Base-by-base conservation (phyloP, 371 early-diverging fungal species). In the Mucor piriformis region DNA sequence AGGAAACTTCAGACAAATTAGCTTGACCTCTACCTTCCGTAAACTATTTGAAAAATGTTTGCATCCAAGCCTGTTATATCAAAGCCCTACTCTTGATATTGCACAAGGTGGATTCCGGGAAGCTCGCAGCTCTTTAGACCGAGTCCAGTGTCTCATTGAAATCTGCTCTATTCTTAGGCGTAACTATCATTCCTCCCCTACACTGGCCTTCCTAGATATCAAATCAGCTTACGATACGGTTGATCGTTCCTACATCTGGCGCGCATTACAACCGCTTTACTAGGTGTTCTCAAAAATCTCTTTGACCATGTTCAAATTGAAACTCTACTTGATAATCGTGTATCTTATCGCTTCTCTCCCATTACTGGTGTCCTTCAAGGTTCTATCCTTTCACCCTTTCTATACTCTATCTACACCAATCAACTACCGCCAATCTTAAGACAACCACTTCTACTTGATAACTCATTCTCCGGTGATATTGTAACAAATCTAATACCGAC, bases 331-430 rank as follows among this genome's bases (percentile, higher is more conserved):
- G 23, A 33, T 0, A 58, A 51, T 27, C 18, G n/a, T 21, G n/a
- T n/a, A n/a, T n/a, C n/a, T n/a, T n/a, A 42, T 18, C 46, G 54
- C 8, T 33, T 32, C 11, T 15, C 46, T 10, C 70, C 70, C 0
- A 6, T 7, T 18, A 63, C 64, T 7, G 67, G 74, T 13, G n/a
- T n/a, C n/a, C n/a, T n/a, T n/a, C n/a, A n/a, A n/a, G n/a, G n/a
- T n/a, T n/a, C n/a, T n/a, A n/a, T 69, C 3, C 54, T 73, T 0
- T 63, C 62, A 11, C 73, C 73, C 0, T 40, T 50, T 16, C 16
- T 67, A 2, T 66, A 66, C 25, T 68, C 65, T 3, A 32, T 60
- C 2, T 66, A 68, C 32, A 73, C 69, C 6, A 66, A 69, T 16
- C 21, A 54, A 4, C 54, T 73, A 2, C 69, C 24, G n/a, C n/a